Evolutionary conservation across 1,284 basidiomycete genomes (phyloP), one percentile per base, ranked within the genome.

Genomic region (Kwoniella shivajii): DNA sequence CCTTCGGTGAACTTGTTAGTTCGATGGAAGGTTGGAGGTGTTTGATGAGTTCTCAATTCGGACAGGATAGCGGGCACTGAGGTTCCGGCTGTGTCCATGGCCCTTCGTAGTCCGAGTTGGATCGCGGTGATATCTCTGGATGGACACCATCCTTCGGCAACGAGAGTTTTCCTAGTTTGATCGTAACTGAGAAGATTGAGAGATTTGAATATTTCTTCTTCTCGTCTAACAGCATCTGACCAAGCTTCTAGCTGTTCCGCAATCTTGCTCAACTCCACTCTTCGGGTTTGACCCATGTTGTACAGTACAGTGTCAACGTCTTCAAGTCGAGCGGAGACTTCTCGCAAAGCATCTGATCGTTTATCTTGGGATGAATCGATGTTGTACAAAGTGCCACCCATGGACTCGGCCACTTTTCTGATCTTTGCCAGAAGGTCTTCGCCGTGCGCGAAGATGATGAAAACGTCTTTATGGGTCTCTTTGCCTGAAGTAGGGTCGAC

Each of bases 401-500:
- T 97, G 30, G 91, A 94, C 80, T 98, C 96, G 43, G 93, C 89
- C 60, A 99, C 92, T 78, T 95, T 98, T 74, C 95, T 91, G 73
- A 99, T 98, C 84, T 99, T 99, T 67, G 90, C 85, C 29, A 99
- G 86, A 20, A 99, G 83, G 39, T 89, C 88, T 47, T 92, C 86
- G 33, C 96, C 96, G 70, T 99, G 96, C 0, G 95, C 96, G 72
- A 99, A 99, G 77, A 99, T 98, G 81, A 99, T 96, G 81, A 99
- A 99, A 41, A 99, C 96, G 67, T 98, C 94, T 84, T 99, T 99
- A 80, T 88, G 86, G 7, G 88, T 89, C 78, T 93, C 89, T 36
- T 81, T 82, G 39, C 88, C 88, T 2, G 88, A 89, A 41, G 82
- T 83, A 14, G 92, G 87, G 72, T 98, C 90, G 57, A 93, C 83